Conservation (phyloP, 306 rosid genomes). For the Acacia acuminata region DNA sequence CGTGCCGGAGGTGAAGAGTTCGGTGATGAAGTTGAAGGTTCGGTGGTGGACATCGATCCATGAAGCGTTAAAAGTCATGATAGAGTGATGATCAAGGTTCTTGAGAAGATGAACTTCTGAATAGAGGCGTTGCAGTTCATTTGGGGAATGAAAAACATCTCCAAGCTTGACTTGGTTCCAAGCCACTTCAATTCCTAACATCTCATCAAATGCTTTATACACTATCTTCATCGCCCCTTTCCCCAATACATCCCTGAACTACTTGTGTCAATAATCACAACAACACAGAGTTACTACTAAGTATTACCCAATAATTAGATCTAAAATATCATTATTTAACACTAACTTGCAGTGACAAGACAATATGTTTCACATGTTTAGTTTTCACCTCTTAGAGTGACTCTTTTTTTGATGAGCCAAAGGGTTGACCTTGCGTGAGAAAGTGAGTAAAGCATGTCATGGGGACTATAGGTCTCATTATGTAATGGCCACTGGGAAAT, state of each 20-base stretch:
- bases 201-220: slow-evolving; percentile 78
- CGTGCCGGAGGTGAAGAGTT: slow-evolving; percentile 90
- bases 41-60: slow-evolving; percentile 67
- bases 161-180: slow-evolving; percentile 89
- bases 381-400: background rate
- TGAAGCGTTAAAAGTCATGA: slow-evolving; percentile 66
- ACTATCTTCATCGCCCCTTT: slow-evolving; percentile 91
- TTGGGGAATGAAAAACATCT: slow-evolving; percentile 69
- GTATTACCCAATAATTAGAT: background rate
- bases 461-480: background rate
- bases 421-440: slow-evolving; percentile 26
- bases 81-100: slow-evolving; percentile 72
- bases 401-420: background rate
- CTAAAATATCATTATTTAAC: background rate
- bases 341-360: slow-evolving; percentile 11
- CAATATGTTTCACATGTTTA: background rate
- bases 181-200: slow-evolving; percentile 82
- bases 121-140: slow-evolving; percentile 75
- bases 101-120: slow-evolving; percentile 92
- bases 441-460: background rate
- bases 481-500: background rate
- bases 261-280: slow-evolving; percentile 23
- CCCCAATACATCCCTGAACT: slow-evolving; percentile 79
- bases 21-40: slow-evolving; percentile 93
- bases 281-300: background rate